Evolutionary conservation across 257 asterid genomes (phyloP), one percentile per base, ranked within the genome.

Genomic region (Solanum paucissectum): DNA sequence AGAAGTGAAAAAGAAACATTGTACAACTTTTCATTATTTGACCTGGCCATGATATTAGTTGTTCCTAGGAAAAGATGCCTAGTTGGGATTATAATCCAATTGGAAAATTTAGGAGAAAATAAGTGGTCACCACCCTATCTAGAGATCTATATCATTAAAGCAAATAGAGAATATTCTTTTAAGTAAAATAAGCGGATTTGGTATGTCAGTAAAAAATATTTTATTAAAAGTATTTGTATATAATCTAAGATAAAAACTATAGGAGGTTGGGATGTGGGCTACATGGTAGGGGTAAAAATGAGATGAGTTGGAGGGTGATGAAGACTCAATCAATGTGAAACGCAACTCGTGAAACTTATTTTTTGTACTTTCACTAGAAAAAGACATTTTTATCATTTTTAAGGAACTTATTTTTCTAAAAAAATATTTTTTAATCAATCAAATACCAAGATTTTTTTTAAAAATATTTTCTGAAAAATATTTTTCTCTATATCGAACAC

Each of bases 371-470:
- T 0, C 27, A 58, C 12, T 20, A 58, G 10, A 8, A 58, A 58
- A 7, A 55, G 25, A 6, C 5, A 20, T 16, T 52, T 52, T 52
- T 52, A 14, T 49, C 10, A 20, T 58, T 20, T 55, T 58, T 20
- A 58, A 55, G 25, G n/a, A 20, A 58, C 12, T 20, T 58, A 20
- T 58, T 58, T 20, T 21, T 21, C n/a, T 20, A 20, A 58, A 16
- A 58, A 58, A 58, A 1, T 13, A 44, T 44, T 52, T 52, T 60
- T 62, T 23, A 2, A 64, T 64, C 8, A n/a, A 4, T 11, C 4
- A n/a, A 2, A n/a, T n/a, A 64, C 1, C 11, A 8, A 0, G 14
- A n/a, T 0, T 4, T 4, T n/a, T 4, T n/a, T 9, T 5, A 0
- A 0, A n/a, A 64, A 9, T n/a, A 64, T 10, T 62, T 62, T 55